Percentiles rank a stretch among this genome's conserved stretches.
These are phyloP conservation scores for Centaurea solstitialis DNA, from an alignment of 129 eudicot genomes.

Conservation along the genomic window DNA sequence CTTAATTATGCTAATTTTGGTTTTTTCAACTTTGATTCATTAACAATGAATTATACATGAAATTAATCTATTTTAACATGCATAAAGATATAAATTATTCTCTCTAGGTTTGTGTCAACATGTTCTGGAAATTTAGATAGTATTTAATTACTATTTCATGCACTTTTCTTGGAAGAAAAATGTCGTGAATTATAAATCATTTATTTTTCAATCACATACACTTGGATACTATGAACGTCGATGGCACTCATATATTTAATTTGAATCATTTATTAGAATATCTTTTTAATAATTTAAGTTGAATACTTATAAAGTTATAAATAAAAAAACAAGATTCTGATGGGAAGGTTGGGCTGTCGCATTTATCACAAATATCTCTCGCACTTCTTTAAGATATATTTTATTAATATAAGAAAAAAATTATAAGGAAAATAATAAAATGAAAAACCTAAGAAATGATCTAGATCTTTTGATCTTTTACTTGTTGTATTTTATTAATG, in stretches of 20 bases:
- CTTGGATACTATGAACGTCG: neutral
- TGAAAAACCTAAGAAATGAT: no score
- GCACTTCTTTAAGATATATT: neutral
- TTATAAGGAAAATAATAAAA: no score
- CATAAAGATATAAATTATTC: no score
- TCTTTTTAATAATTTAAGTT: neutral
- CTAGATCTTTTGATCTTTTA: no score
- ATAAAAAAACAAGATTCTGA: neutral
- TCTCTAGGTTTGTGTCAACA: no score
- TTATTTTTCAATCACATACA: neutral
- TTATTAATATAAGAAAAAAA: neutral
- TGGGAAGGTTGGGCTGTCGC: slow-evolving; percentile 27
- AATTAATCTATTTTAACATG: no score
- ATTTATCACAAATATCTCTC: slow-evolving; percentile 28
- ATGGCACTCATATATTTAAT: neutral
- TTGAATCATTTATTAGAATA: neutral
- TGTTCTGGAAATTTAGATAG: neutral
- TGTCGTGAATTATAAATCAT: neutral
- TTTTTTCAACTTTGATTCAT: no score
- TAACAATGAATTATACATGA: no score
- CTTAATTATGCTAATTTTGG: no score
- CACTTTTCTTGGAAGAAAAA: neutral
- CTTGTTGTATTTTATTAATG: no score
- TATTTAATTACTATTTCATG: neutral
- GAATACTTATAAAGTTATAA: neutral